Evolutionary conservation across 768 basidiomycete genomes (phyloP), one percentile per base, ranked within the genome.

Genomic region (Hygrophoropsis aurantiaca): DNA sequence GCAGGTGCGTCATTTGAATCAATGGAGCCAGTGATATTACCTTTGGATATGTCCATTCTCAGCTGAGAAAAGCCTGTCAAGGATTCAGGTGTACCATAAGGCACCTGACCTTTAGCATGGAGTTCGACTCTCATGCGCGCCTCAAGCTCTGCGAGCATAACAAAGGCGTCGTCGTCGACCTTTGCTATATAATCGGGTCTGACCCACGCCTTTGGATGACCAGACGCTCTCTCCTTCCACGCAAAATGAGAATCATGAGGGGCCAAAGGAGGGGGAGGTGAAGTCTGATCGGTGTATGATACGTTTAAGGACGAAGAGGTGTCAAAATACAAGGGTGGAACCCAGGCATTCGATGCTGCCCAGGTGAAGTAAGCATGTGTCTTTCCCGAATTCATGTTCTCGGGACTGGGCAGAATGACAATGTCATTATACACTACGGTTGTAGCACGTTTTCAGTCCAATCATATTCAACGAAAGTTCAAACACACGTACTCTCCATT

Each of bases 351-450:
- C 59, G 84, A 79, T 30, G 90, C 81, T 4, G 94, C 91, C 95
- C 95, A 98, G 11, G 82, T 80, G 73, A 94, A 97, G 71, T 85
- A 98, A 2, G 86, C 81, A 60, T 95, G 77, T 4, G 90, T 89
- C 68, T 98, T 98, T 47, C 95, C 95, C 40, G 79, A 72, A 67
- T 98, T 97, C 95, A 98, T 97, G 66, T 97, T 97, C 70, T 98
- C 95, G 9, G 79, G 60, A 36, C 85, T 82, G 21, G 91, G 88
- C 36, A 97, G 75, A 40, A 94, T 75, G 52, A 93, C 72, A 48
- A 94, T 86, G 63, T 94, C 92, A 59, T 91, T 87, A 64, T 84
- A 91, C 64, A 80, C 90, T 92, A 61, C 27, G 45, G 43, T 57
- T 33, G 33, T 32, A 30, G 46, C 40, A 55, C 42, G 36, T 42